Percentiles rank a stretch among this genome's conserved stretches.
Evolutionary conservation across 495 filamentous ascomycete genomes (phyloP).

Genomic region (Wilcoxina mikolae): DNA sequence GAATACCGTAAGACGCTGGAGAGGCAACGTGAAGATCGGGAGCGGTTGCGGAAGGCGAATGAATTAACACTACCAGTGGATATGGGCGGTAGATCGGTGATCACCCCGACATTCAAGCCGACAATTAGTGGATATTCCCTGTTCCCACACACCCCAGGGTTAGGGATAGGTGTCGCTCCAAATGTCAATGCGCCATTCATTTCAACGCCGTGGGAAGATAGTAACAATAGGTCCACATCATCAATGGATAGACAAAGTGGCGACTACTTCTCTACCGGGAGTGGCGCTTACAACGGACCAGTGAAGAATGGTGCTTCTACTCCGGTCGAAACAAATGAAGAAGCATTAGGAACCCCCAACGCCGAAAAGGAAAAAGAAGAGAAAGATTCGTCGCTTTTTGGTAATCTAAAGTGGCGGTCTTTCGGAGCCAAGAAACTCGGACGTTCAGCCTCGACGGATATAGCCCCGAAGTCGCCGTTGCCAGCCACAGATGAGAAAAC

Average conservation of each 20-base stretch:
- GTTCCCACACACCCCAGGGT: constrained; percentile 52
- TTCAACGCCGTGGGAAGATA: neutral
- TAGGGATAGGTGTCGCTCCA: constrained; percentile 66
- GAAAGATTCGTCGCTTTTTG: constrained; percentile 41
- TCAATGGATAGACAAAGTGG: constrained; percentile 25
- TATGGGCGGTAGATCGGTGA: constrained; percentile 30
- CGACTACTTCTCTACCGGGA: constrained; percentile 50
- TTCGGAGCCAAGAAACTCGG: constrained; percentile 68
- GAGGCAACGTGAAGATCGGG: constrained; percentile 42
- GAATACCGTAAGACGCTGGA: constrained; percentile 52
- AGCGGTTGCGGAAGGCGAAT: constrained; percentile 39
- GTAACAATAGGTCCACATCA: constrained; percentile 2
- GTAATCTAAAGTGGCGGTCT: constrained; percentile 31
- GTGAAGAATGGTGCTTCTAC: constrained; percentile 28
- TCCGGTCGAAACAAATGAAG: constrained; percentile 37
- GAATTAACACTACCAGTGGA: constrained; percentile 53
- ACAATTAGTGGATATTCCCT: constrained; percentile 44
- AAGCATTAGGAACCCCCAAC: constrained; percentile 41
- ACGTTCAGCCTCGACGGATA: constrained; percentile 53
- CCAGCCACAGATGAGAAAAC: constrained; percentile 55
- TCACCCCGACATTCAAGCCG: constrained; percentile 57
- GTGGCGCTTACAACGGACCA: constrained; percentile 22
- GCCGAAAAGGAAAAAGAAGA: constrained; percentile 52
- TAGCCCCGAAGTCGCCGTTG: constrained; percentile 30
- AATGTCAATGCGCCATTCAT: constrained; percentile 32